Base-by-base conservation (phyloP, 2,329 filamentous ascomycete genomes). In the Fusarium domesticum region DNA sequence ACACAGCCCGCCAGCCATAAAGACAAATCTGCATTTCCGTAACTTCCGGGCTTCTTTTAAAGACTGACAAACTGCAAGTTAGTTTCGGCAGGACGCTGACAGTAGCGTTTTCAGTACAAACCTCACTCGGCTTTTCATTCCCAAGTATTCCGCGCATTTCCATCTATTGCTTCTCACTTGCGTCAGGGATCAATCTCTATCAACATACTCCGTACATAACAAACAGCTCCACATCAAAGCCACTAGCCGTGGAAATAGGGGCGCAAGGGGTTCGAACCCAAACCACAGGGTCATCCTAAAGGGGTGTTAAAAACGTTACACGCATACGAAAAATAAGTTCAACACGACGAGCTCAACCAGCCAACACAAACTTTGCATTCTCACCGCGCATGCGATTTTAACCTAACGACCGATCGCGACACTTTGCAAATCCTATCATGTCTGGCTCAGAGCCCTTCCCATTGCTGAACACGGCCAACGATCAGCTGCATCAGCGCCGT, bases 401-500 rank as follows among this genome's bases (percentile, higher is more conserved):
- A 35, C 42, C 18, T 12, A 18, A 17, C 18, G 31, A 8, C 19
- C 38, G 18, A 5, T 12, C 10, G 3, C 33, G 11, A 42, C 43
- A 6, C 42, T 35, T 10, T 28, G 41, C 16, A 42, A 37, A 34
- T 28, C 37, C 45, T 35, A 39, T 38, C 57, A 76, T 76, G 73
- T 64, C 73, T 32, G 64, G 61, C 44, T 63, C 70, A 48, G 77
- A 81, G 63, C 78, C 78, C 16, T 81, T 81, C 49, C 78, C 78
- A 43, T 66, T 74, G 31, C 70, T 81, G 54, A 76, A 71, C 63
- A 70, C 71, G 38, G 69, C 74, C 39, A 70, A 71, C 50, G 73
- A 78, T 51, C 73, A 76, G 57, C 62, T 74, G 53, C 70, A 70
- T 58, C 67, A 69, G 37, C 51, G 51, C 37, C 51, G 51, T 35